Percentiles rank a stretch among this genome's conserved stretches.
These are phyloP conservation scores for Polygonum aviculare DNA, from an alignment of 148 eudicot species.

Conservation along the genomic window DNA sequence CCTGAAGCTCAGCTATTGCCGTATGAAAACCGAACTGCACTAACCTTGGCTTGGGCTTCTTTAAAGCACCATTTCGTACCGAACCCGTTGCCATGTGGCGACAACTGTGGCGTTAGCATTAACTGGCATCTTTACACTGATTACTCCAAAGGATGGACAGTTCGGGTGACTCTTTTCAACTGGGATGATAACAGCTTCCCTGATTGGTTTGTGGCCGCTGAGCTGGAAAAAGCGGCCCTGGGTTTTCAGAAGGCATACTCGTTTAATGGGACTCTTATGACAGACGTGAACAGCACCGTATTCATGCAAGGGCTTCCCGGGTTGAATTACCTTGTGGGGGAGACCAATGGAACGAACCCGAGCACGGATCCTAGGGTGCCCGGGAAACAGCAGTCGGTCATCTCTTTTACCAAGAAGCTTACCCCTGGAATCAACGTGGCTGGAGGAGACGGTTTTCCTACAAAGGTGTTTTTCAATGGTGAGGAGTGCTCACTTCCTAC, in stretches of 20 bases:
- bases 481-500: conserved; percentile 67
- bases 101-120: conserved; percentile 60
- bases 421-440: conserved; percentile 37
- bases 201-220: conserved; percentile 56
- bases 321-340: conserved; percentile 60
- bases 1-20: conserved; percentile 43
- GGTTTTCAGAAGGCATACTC: conserved; percentile 81
- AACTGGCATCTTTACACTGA: conserved; percentile 67
- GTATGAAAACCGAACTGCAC: conserved; percentile 39
- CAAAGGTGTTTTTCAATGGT: conserved; percentile 59
- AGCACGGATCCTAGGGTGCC: conserved; percentile 50
- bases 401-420: conserved; percentile 52
- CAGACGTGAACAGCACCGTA: conserved; percentile 37
- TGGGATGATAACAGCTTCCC: conserved; percentile 36
- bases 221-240: conserved; percentile 38
- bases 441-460: conserved; percentile 58
- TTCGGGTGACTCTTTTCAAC: conserved; percentile 53
- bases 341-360: conserved; percentile 38
- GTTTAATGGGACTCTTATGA: conserved; percentile 45
- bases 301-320: conserved; percentile 58
- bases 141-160: conserved; percentile 44
- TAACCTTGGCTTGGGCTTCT: conserved; percentile 18
- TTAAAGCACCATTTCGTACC: conserved; percentile 21
- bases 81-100: conserved; percentile 53
- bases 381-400: conserved; percentile 67